Evolutionary conservation across 2,329 filamentous ascomycete species (phyloP), one percentile per base, ranked within the genome.

Genomic region (Fusarium sambucinum): DNA sequence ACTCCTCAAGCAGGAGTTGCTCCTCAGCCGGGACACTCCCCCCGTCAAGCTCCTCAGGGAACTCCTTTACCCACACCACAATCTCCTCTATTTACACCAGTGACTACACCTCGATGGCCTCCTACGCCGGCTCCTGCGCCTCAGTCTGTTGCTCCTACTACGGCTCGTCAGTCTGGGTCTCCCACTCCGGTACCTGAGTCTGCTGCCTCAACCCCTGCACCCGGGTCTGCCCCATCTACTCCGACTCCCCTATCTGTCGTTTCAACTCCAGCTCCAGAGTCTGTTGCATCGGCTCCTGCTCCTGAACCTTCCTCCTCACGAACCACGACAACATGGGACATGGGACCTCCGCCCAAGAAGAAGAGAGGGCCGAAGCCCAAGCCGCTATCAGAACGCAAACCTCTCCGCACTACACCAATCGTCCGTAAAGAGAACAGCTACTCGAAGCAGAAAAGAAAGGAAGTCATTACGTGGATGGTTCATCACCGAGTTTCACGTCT

Each of bases 361-460:
- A 63, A 44, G 27, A 47, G 57, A n/a, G 63, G 63, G 11, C 58
- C 58, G 0, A 64, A 59, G 27, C 64, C 64, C 7, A 68, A 68
- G 13, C 63, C 63, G 0, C 25, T 68, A 1, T 54, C 58, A 10
- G 64, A 67, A n/a, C 63, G 63, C 1, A 53, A 55, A 6, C 13
- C 53, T 5, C 32, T 25, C 23, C 44, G 44, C 6, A 41, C 17
- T 4, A 64, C 45, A n/a, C 44, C 58, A 7, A 68, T 68, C n/a
- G 25, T 54, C 3, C 64, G 64, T 10, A 64, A 47, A 9, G 58
- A 68, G 27, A 51, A 41, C 9, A 68, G 37, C 35, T 59, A 68
- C 3, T 47, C 64, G 5, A 67, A 64, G 35, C 44, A 23, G 8
- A 68, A 58, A 33, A 59, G 46, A 14, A 45, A 67, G 5, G 64